Conservation (phyloP, 1,139 yeast species). For the Diutina neorugosa region DNA sequence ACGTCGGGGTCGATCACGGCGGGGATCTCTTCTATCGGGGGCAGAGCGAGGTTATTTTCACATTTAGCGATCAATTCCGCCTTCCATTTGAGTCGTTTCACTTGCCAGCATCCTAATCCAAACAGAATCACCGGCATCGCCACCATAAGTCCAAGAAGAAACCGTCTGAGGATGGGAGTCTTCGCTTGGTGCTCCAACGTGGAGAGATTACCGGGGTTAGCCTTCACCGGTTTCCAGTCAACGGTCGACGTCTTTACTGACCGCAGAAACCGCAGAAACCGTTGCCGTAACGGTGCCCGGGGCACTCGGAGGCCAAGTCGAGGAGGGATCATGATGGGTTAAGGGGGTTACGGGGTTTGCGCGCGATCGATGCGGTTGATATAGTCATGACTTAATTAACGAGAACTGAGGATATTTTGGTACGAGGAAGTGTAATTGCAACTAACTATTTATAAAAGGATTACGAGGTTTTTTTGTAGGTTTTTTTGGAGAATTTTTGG, state of each 20-base stretch:
- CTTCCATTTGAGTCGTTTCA: slow-evolving; percentile 78
- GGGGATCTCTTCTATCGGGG: slow-evolving; percentile 60
- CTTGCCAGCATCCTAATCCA: slow-evolving; percentile 91
- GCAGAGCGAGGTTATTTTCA: slow-evolving; percentile 67
- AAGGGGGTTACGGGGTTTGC: neutral
- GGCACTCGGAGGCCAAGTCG: neutral
- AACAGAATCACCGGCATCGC: slow-evolving; percentile 86
- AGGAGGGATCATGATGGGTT: neutral
- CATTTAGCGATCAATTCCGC: slow-evolving; percentile 69
- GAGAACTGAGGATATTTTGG: too few species aligned
- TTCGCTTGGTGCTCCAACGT: slow-evolving; percentile 28
- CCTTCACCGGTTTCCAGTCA: slow-evolving; percentile 73
- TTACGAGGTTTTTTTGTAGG: too few species aligned
- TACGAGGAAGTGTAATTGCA: too few species aligned
- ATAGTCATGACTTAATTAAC: too few species aligned
- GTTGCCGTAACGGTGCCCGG: neutral
- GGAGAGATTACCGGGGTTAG: slow-evolving; percentile 34
- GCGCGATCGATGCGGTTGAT: neutral
- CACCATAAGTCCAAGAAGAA: slow-evolving; percentile 47
- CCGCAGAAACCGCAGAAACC: neutral
- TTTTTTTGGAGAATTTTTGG: too few species aligned
- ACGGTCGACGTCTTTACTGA: slow-evolving; percentile 56
- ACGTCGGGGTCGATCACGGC: slow-evolving; percentile 41
- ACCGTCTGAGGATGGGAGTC: slow-evolving; percentile 29
- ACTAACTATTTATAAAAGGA: too few species aligned